Evolutionary conservation across 371 early-diverging fungal species (phyloP), one percentile per base, ranked within the genome.

Genomic region (Saksenaea oblongispora): DNA sequence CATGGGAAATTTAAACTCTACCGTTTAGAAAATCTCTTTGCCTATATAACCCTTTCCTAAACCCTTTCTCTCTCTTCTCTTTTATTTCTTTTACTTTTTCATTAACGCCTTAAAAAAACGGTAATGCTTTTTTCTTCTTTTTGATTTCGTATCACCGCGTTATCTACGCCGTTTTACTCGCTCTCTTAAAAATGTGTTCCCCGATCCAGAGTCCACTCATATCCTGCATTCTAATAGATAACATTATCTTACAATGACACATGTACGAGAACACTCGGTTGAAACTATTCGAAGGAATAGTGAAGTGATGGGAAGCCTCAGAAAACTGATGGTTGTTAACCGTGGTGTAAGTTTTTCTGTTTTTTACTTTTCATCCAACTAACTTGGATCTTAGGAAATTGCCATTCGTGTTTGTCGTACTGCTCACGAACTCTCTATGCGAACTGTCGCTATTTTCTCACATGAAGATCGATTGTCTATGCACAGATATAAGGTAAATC

Each of bases 401-500:
- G 93, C 96, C 58, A 91, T 95, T 71, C 88, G 98, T 44, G 86
- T 95, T 66, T 92, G 93, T 69, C 91, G 96, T 60, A 91, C 95
- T 7, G 95, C 95, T 1, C 93, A 94, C 69, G 94, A 95, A 76
- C 84, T 97, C 34, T 92, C 95, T 55, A 86, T 95, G 87, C 86
- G 84, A 59, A 92, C 96, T 37, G 89, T 97, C 4, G 91, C 95
- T 37, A 84, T 98, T 59, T 96, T 91, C 75, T 88, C 92, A 15
- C 81, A 93, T 71, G 96, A 95, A 70, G 97, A 98, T 82, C 82
- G 95, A 59, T 83, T 95, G 47, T 85, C 89, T 36, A 94, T 94
- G 93, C 97, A 97, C 77, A 87, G 95, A 27, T 94, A 94, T 83
- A 93, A 93, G 88, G 89, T 87, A 78, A 55, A 34, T n/a, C 14